A percentile compares a stretch with the other conserved stretches of the same genome.
Conservation (phyloP, 768 basidiomycete species). For the Stropharia rugosoannulata region DNA sequence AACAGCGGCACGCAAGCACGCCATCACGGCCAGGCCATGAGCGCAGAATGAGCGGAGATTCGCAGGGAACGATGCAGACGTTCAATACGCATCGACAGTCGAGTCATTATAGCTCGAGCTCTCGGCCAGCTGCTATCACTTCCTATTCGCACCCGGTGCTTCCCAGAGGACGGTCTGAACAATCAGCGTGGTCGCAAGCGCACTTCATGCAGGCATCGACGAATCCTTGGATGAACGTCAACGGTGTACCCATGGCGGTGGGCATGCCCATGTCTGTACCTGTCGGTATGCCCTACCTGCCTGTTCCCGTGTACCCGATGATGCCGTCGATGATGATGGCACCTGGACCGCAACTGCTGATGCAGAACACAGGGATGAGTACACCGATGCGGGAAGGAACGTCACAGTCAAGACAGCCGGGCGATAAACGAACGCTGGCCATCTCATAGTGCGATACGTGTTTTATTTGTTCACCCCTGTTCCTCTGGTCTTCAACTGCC, state of each 20-base stretch:
- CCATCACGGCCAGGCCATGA: slow-evolving; percentile 14
- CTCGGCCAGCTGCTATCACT: slow-evolving; percentile 17
- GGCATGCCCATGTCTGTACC: slow-evolving; percentile 8
- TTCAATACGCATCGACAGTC: slow-evolving; percentile 1
- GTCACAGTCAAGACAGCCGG: background rate
- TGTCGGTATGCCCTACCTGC: slow-evolving; percentile 14
- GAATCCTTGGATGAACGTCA: slow-evolving; percentile 21
- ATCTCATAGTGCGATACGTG: slow-evolving; percentile 3
- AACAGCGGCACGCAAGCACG: slow-evolving; percentile 8
- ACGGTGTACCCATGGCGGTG: slow-evolving; percentile 27
- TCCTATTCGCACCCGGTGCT: slow-evolving; percentile 25
- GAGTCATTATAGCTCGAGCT: slow-evolving; percentile 7
- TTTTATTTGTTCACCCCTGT: background rate
- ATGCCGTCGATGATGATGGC: slow-evolving; percentile 8
- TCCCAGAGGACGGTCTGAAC: slow-evolving; percentile 25
- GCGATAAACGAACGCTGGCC: background rate
- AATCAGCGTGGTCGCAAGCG: slow-evolving; percentile 25
- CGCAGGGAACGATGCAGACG: slow-evolving; percentile 9
- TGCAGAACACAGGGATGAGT: background rate
- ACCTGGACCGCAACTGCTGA: slow-evolving; percentile 6
- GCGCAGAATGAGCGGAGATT: background rate
- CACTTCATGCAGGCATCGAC: slow-evolving; percentile 44
- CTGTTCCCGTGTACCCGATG: slow-evolving; percentile 1
- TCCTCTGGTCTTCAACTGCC: background rate
- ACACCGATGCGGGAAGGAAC: background rate